Conservation (phyloP, 371 early-diverging fungal species). For the Mortierella sp. region DNA sequence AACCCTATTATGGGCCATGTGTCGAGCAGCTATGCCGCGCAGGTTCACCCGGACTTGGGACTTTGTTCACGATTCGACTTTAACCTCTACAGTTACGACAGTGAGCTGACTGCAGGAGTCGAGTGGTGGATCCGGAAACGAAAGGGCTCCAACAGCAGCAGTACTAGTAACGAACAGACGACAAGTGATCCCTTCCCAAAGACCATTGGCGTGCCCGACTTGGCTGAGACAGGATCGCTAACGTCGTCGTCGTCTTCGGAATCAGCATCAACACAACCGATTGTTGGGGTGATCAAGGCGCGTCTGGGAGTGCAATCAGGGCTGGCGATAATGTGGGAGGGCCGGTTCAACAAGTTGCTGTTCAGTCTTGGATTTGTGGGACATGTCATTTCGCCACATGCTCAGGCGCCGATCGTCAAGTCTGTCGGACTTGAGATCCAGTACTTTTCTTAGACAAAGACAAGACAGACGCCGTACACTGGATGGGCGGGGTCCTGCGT, state of each 20-base stretch:
- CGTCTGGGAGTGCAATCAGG: conserved; percentile 67
- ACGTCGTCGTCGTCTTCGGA: neutral
- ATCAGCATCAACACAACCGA: conserved; percentile 25
- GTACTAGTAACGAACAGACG: conserved; percentile 10
- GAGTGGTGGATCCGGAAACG: conserved; percentile 76
- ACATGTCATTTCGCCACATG: conserved; percentile 56
- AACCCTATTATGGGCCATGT: conserved; percentile 93
- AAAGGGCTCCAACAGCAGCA: conserved; percentile 9
- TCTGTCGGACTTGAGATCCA: conserved; percentile 77
- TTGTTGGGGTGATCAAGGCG: conserved; percentile 71
- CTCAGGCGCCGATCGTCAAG: conserved; percentile 61
- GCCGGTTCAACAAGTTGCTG: conserved; percentile 69
- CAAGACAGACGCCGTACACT: neutral
- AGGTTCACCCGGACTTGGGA: conserved; percentile 75
- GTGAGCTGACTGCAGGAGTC: conserved; percentile 85
- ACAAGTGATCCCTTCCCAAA: conserved; percentile 29
- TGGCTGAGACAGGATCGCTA: conserved; percentile 12
- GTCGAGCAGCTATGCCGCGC: conserved; percentile 84
- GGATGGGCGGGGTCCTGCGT: too few relatives aligned
- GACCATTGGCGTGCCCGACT: conserved; percentile 35
- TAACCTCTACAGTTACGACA: conserved; percentile 89
- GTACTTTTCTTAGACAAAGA: conserved; percentile 67
- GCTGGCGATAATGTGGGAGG: conserved; percentile 77
- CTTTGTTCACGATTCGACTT: conserved; percentile 89
- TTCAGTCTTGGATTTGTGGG: conserved; percentile 75